Evolutionary conservation across 139 green algal species (phyloP).

Genomic region (Chlamydomonas asymmetrica): DNA sequence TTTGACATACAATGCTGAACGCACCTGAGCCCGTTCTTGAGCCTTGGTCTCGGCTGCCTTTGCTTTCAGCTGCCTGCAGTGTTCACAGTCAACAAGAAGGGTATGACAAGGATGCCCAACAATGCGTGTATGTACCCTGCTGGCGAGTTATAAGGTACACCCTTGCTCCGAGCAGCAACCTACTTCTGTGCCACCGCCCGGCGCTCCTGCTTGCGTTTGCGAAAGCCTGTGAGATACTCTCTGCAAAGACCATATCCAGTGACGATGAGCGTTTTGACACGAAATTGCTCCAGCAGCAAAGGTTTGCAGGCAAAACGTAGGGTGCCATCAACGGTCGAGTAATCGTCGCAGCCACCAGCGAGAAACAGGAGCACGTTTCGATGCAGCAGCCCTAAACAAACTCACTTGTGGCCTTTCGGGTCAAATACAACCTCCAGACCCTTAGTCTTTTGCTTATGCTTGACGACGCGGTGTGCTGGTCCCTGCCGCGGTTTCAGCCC

Average conservation of each 20-base stretch:
- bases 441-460: constrained; percentile 51
- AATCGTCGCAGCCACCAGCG: too few species aligned
- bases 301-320: too few species aligned
- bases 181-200: constrained; percentile 62
- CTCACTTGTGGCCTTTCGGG: constrained; percentile 63
- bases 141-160: not conserved
- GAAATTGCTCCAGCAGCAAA: too few species aligned
- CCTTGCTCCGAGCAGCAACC: not conserved
- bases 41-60: constrained; percentile 46
- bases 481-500: constrained; percentile 10
- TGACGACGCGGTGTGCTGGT: constrained; percentile 44
- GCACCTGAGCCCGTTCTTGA: constrained; percentile 58
- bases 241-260: constrained; percentile 22
- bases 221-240: constrained; percentile 72
- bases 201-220: constrained; percentile 70
- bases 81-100: not conserved
- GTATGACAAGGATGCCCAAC: too few species aligned
- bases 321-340: too few species aligned
- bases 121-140: too few species aligned
- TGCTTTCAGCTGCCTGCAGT: constrained; percentile 48
- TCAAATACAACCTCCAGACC: constrained; percentile 69
- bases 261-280: too few species aligned
- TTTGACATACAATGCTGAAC: too few species aligned
- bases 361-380: too few species aligned
- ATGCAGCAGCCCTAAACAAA: not conserved